Evolutionary conservation across 805 yeast species (phyloP).

Genomic region (Saccharomyces jurei): DNA sequence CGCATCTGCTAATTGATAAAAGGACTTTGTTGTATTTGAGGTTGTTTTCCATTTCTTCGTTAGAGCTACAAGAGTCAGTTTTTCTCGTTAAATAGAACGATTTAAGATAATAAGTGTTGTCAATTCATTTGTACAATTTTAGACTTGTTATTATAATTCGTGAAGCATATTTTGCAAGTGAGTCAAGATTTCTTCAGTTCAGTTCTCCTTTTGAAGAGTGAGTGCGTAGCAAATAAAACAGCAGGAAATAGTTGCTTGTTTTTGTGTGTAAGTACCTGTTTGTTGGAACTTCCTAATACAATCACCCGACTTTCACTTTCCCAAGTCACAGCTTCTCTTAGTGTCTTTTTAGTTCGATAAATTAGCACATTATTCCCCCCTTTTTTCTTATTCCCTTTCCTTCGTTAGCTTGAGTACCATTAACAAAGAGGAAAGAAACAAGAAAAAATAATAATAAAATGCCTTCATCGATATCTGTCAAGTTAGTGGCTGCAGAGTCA

Average conservation of each 20-base stretch:
- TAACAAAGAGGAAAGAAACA: background rate
- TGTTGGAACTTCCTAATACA: background rate
- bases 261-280: background rate
- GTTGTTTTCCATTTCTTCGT: background rate
- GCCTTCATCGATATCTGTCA: constrained; percentile 43
- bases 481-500: constrained; percentile 91
- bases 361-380: background rate
- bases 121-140: background rate
- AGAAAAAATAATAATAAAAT: constrained; percentile 2
- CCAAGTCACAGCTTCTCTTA: background rate
- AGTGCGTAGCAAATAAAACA: background rate
- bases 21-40: background rate
- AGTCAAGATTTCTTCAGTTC: background rate
- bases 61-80: background rate
- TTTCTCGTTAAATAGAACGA: background rate
- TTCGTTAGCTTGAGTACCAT: background rate
- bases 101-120: background rate
- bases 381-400: background rate
- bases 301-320: background rate
- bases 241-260: background rate
- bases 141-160: background rate
- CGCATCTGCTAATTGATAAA: background rate
- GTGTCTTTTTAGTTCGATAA: background rate
- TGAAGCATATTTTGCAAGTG: background rate
- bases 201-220: background rate